Percentiles rank a stretch among this genome's conserved stretches.
phyloP scores from a whole-genome alignment of 345 rosid genomes.

The Salix purpurea region DNA sequence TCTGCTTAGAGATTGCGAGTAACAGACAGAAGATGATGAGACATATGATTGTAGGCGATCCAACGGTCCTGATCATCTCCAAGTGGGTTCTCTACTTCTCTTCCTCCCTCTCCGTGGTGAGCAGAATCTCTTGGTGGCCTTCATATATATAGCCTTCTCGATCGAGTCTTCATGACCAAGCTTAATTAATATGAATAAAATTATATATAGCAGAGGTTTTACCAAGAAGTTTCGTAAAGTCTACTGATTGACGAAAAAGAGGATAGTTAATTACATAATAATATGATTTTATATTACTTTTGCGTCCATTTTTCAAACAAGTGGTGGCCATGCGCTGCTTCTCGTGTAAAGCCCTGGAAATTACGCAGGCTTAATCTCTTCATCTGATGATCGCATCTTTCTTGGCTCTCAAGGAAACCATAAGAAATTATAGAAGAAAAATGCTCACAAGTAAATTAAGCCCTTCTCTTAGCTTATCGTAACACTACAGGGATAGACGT shows the following conservation, averaged over 20 bases:
- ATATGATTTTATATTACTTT: background rate
- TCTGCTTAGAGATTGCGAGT: background rate
- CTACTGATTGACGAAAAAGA: background rate
- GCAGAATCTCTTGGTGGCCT: background rate
- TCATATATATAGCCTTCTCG: background rate
- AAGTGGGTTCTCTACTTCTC: background rate
- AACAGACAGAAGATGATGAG: slow-evolving; percentile 1
- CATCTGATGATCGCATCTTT: background rate
- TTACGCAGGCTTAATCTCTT: background rate
- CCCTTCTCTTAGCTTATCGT: too few relatives aligned
- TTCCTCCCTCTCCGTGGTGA: background rate
- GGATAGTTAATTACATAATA: background rate
- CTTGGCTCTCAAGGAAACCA: background rate
- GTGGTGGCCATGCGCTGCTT: background rate
- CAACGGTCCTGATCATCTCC: background rate
- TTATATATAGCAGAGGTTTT: background rate
- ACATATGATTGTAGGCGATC: background rate
- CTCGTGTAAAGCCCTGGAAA: background rate
- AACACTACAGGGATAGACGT: too few relatives aligned
- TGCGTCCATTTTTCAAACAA: background rate
- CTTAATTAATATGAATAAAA: background rate
- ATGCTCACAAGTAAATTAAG: background rate
- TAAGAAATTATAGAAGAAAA: background rate
- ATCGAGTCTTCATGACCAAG: background rate
- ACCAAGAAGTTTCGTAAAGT: slow-evolving; percentile 2